Percentiles rank a stretch among this genome's conserved stretches.
Evolutionary conservation across 1,284 basidiomycete species (phyloP).

Genomic region (Cerioporus squamosus): DNA sequence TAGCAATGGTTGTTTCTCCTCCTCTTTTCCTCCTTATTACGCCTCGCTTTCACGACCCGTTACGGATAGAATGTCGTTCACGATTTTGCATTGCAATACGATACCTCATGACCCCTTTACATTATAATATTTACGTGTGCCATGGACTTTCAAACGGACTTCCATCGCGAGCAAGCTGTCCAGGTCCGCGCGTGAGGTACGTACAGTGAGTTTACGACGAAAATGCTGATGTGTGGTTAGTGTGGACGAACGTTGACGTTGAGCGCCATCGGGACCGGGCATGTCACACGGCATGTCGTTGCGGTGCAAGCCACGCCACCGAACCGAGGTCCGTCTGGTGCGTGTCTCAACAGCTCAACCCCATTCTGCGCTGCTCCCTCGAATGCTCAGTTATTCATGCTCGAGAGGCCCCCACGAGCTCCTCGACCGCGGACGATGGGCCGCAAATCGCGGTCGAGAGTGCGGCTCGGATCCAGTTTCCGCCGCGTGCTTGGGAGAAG

Average conservation of each 20-base stretch:
- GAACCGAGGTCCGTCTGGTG: slow-evolving; percentile 1
- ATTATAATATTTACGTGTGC: slow-evolving; percentile 19
- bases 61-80: slow-evolving; percentile 25
- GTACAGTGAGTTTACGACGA: not conserved
- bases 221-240: too few relatives aligned
- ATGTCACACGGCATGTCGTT: too few relatives aligned
- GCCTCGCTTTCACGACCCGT: slow-evolving; percentile 20
- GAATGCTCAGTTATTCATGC: not conserved
- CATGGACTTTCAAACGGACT: not conserved
- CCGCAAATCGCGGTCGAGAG: too few relatives aligned
- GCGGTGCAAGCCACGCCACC: not conserved
- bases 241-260: too few relatives aligned
- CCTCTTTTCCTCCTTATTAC: slow-evolving; percentile 1
- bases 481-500: too few relatives aligned
- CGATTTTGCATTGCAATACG: slow-evolving; percentile 29
- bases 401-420: too few relatives aligned
- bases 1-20: slow-evolving; percentile 26
- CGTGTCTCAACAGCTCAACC: not conserved
- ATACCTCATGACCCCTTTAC: slow-evolving; percentile 24
- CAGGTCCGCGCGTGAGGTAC: not conserved
- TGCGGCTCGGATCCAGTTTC: too few relatives aligned
- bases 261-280: too few relatives aligned
- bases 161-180: not conserved
- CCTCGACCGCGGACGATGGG: too few relatives aligned
- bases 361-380: not conserved